Base-by-base conservation (phyloP, 108 stramenopile genomes). In the Skeletonema costatum region DNA sequence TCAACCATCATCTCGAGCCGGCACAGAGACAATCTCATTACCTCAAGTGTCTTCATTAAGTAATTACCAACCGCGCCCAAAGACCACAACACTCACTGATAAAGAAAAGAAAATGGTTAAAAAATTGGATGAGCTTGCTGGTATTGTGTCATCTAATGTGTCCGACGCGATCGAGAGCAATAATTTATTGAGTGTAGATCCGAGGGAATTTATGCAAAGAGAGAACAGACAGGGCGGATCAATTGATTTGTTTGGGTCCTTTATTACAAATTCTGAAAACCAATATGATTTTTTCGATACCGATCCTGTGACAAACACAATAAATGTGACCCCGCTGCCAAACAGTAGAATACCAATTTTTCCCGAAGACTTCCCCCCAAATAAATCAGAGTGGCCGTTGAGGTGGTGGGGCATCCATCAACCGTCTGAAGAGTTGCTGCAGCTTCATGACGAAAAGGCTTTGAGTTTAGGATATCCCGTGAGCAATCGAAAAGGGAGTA, bases 351-450 rank as follows among this genome's bases (percentile, higher is more conserved):
- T 84, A 5, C 83, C 83, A 21, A 75, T 84, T 11, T 80, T 84
- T 58, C 83, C 83, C 0, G 83, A 84, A 71, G 83, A 84, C 39
- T 84, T 84, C 59, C 70, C 78, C 1, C 64, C 74, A 7, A 75
- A 81, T 41, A 82, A 75, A 42, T 25, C 53, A 2, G 78, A 84
- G 60, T 67, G 78, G 68, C 75, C 83, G 9, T 60, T 84, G 51
- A 75, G 21, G 12, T 84, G 83, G 83, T 84, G 83, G 83, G 83
- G 83, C 32, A 76, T 84, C 8, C 39, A 48, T 35, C 17, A 70
- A 60, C 83, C 83, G 14, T 48, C 79, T 1, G 19, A 56, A 5
- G 70, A 67, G 11, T 50, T 84, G 31, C 12, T 84, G 42, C 53
- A 38, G 21, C 58, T 59, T 12, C 80, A 84, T 44, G 80, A 81